Evolutionary conservation across 805 yeast species (phyloP).

Genomic region (Metschnikowia rubicola): DNA sequence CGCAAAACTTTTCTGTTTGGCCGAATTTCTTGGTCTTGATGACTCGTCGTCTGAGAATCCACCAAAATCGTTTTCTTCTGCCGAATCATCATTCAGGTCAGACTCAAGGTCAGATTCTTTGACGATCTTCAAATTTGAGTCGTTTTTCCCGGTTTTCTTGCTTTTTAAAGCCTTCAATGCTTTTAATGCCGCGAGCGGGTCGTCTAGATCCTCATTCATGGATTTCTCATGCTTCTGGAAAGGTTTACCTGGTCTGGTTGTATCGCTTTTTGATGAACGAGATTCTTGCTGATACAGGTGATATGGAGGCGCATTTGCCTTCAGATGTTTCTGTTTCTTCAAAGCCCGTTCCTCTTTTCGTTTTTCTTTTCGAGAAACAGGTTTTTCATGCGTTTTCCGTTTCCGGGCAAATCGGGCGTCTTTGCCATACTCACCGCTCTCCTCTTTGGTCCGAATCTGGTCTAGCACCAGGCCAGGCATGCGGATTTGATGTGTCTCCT

Average conservation of each 20-base stretch:
- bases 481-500: constrained; percentile 44
- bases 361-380: constrained; percentile 31
- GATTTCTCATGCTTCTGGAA: background rate
- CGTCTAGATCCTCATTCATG: constrained; percentile 18
- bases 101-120: constrained; percentile 7
- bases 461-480: constrained; percentile 55
- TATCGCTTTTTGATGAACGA: background rate
- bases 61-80: background rate
- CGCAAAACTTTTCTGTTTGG: background rate
- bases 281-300: background rate
- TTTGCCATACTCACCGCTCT: constrained; percentile 42
- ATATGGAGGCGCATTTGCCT: background rate
- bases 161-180: constrained; percentile 17
- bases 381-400: constrained; percentile 22
- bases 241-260: background rate
- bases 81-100: constrained; percentile 4
- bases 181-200: constrained; percentile 17
- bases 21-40: too few relatives aligned
- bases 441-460: constrained; percentile 42
- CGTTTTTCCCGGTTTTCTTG: constrained; percentile 5
- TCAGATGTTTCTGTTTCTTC: constrained; percentile 28
- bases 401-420: constrained; percentile 25
- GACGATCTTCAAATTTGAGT: background rate
- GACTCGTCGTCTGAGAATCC: constrained; percentile 1
- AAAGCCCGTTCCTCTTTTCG: constrained; percentile 32